Evolutionary conservation across 352 stramenopile species (phyloP).

Genomic region (Globisporangium middletonii): DNA sequence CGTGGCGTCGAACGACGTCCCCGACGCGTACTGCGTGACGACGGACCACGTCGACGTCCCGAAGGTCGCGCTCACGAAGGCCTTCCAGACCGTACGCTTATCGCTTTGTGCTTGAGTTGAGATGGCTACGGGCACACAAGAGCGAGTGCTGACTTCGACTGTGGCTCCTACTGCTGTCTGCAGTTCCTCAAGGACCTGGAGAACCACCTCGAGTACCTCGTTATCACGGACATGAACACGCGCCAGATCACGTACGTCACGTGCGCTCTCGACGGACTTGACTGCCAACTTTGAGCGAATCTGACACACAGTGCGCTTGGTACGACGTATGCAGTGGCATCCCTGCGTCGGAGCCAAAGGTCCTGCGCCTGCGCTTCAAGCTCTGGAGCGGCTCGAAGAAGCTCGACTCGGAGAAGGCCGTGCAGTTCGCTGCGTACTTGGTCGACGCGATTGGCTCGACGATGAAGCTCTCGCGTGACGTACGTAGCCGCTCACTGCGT

Average conservation of each 20-base stretch:
- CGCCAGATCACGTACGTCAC: conserved; percentile 41
- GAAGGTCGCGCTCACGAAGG: conserved; percentile 47
- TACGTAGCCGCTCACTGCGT: conserved; percentile 16
- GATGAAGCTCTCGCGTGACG: conserved; percentile 73
- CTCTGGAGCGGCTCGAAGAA: conserved; percentile 52
- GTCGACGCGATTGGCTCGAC: conserved; percentile 62
- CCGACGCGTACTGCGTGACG: conserved; percentile 55
- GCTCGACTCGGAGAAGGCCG: conserved; percentile 40
- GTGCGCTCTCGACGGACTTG: no score
- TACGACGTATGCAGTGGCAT: conserved; percentile 40
- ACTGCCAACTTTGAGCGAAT: no score
- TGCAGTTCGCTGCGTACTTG: conserved; percentile 41
- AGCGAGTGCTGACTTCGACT: not conserved
- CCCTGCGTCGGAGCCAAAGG: conserved; percentile 47
- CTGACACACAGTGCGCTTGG: not conserved
- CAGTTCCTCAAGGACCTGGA: conserved; percentile 62
- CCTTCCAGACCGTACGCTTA: conserved; percentile 30
- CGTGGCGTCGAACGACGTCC: conserved; percentile 42
- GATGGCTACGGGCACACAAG: not conserved
- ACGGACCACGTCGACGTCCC: conserved; percentile 61
- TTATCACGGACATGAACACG: conserved; percentile 78
- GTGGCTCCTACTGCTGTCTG: no score
- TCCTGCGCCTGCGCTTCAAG: conserved; percentile 65
- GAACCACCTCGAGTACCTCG: conserved; percentile 63
- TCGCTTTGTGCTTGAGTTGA: not conserved